Conservation (phyloP, 768 basidiomycete genomes). For the Suillus alpinus region DNA sequence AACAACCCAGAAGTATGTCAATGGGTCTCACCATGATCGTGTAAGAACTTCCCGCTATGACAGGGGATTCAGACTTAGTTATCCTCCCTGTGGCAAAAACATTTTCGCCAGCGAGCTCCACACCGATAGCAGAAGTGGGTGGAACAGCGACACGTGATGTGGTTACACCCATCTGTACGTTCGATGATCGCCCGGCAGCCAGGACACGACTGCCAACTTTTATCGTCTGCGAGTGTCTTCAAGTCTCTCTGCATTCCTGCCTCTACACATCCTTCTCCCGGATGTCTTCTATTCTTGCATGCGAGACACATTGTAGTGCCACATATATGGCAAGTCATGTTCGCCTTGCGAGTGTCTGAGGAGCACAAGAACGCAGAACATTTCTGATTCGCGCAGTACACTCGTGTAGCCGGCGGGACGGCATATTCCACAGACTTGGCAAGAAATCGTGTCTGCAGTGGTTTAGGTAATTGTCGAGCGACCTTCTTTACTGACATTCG, state of each 20-base stretch:
- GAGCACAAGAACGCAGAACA: constrained; percentile 55
- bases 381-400: constrained; percentile 46
- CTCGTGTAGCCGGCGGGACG: constrained; percentile 38
- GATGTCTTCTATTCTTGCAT: constrained; percentile 50
- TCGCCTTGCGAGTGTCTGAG: constrained; percentile 1
- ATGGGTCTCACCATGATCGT: neutral
- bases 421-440: constrained; percentile 47
- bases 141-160: constrained; percentile 55
- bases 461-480: constrained; percentile 28
- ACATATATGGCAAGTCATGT: constrained; percentile 42
- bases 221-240: constrained; percentile 41
- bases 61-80: neutral
- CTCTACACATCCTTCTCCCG: constrained; percentile 37
- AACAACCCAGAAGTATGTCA: neutral
- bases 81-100: constrained; percentile 9
- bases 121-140: constrained; percentile 23
- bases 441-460: constrained; percentile 32
- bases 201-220: constrained; percentile 63
- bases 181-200: constrained; percentile 55
- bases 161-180: constrained; percentile 49
- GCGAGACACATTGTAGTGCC: constrained; percentile 36
- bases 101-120: constrained; percentile 9
- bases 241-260: constrained; percentile 41
- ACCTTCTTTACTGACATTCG: constrained; percentile 32
- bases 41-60: neutral